A percentile compares a stretch with the other conserved stretches of the same genome.
Evolutionary conservation across 306 rosid species (phyloP).

Genomic region (peach (Prunus persica)): Prunus_persica_NCBIv2 NC_034012.1:4433501-4434000

Average conservation of each 20-base stretch:
- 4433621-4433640: slow-evolving; percentile 52
- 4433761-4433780: slow-evolving; percentile 35
- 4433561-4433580: slow-evolving; percentile 57
- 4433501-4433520: slow-evolving; percentile 66
- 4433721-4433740: slow-evolving; percentile 42
- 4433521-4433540: slow-evolving; percentile 57
- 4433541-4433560: slow-evolving; percentile 64
- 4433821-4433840: slow-evolving; percentile 40
- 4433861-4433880: slow-evolving; percentile 36
- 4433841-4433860: slow-evolving; percentile 34
- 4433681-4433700: slow-evolving; percentile 48
- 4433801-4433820: slow-evolving; percentile 35
- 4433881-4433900: slow-evolving; percentile 51
- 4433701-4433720: slow-evolving; percentile 46
- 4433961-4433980: slow-evolving; percentile 21
- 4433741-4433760: slow-evolving; percentile 49
- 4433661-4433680: slow-evolving; percentile 52
- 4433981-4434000: slow-evolving; percentile 33
- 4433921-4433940: slow-evolving; percentile 46
- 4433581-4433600: slow-evolving; percentile 52
- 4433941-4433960: slow-evolving; percentile 29
- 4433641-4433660: slow-evolving; percentile 60
- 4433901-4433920: slow-evolving; percentile 75
- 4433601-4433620: slow-evolving; percentile 58
- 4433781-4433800: slow-evolving; percentile 40